phyloP scores from a whole-genome alignment of 768 basidiomycete genomes.

The Podaxis sp. region DNA sequence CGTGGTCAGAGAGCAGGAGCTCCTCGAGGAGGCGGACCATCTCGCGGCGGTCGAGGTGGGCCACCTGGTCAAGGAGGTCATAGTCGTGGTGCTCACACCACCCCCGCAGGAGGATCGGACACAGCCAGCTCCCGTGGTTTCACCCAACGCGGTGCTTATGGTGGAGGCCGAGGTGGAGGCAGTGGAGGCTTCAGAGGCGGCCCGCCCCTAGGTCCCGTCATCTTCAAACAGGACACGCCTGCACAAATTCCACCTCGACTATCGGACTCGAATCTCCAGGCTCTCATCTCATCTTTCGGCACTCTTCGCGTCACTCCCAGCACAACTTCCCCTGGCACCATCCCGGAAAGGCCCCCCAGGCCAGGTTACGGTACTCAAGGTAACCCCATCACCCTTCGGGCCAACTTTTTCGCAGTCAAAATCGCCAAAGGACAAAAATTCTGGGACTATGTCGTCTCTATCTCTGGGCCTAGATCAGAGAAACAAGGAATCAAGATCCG shows the following conservation, averaged over 20 bases:
- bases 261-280: slow-evolving; percentile 24
- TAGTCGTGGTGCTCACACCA: slow-evolving; percentile 10
- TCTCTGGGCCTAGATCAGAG: slow-evolving; percentile 36
- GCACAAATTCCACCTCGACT: slow-evolving; percentile 31
- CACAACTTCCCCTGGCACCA: too few species aligned
- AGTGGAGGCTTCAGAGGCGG: slow-evolving; percentile 13
- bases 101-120: slow-evolving; percentile 1
- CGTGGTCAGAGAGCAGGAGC: slow-evolving; percentile 11
- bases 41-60: slow-evolving; percentile 19
- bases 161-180: slow-evolving; percentile 5
- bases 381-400: slow-evolving; percentile 39
- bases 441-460: slow-evolving; percentile 51
- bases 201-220: slow-evolving; percentile 25
- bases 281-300: slow-evolving; percentile 33
- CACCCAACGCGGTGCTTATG: neutral
- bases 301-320: slow-evolving; percentile 18
- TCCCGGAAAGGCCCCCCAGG: slow-evolving; percentile 37
- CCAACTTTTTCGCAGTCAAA: slow-evolving; percentile 56
- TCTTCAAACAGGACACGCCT: slow-evolving; percentile 30
- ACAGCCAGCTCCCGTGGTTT: neutral
- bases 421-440: slow-evolving; percentile 34
- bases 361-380: slow-evolving; percentile 53
- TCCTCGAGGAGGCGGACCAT: slow-evolving; percentile 23
- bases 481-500: slow-evolving; percentile 40
- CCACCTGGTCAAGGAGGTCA: slow-evolving; percentile 12